Evolutionary conservation across 164 flowering plant genomes (phyloP).

Genomic region (Magnolia kwangsiensis): DNA sequence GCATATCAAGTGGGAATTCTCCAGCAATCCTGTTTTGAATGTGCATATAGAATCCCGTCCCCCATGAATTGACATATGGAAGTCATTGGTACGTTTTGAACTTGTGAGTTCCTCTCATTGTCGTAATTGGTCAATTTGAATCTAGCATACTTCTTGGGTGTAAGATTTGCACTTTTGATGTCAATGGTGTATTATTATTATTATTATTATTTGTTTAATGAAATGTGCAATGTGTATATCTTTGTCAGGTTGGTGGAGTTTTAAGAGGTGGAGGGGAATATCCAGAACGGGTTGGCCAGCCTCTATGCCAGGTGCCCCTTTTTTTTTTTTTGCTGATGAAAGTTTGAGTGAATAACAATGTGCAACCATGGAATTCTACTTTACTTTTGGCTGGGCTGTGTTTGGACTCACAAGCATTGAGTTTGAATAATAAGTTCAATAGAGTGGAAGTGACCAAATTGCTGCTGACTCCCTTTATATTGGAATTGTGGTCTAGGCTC

Average conservation of each 20-base stretch:
- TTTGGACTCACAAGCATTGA: not conserved
- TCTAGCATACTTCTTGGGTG: not conserved
- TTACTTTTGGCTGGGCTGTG: not conserved
- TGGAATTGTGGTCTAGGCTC: too few relatives aligned
- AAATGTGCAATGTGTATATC: not conserved
- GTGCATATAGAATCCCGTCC: not conserved
- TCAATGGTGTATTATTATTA: too few relatives aligned
- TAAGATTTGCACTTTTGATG: not conserved
- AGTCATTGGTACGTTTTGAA: too few relatives aligned
- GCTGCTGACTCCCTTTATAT: too few relatives aligned
- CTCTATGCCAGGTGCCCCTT: constrained; percentile 73
- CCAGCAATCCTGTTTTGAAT: not conserved
- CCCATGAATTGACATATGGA: not conserved
- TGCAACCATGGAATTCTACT: not conserved
- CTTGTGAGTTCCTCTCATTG: not conserved
- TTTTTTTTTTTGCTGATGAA: constrained; percentile 5
- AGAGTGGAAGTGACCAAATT: not conserved
- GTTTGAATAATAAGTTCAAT: not conserved
- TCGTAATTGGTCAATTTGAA: not conserved
- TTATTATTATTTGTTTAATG: not conserved
- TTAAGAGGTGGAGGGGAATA: constrained; percentile 51
- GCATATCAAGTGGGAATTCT: not conserved
- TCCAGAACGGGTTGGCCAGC: constrained; percentile 86
- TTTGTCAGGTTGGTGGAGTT: constrained; percentile 53
- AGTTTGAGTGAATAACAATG: not conserved